Evolutionary conservation across 306 rosid genomes (phyloP).

Genomic region (Canavalia ensiformis): DNA sequence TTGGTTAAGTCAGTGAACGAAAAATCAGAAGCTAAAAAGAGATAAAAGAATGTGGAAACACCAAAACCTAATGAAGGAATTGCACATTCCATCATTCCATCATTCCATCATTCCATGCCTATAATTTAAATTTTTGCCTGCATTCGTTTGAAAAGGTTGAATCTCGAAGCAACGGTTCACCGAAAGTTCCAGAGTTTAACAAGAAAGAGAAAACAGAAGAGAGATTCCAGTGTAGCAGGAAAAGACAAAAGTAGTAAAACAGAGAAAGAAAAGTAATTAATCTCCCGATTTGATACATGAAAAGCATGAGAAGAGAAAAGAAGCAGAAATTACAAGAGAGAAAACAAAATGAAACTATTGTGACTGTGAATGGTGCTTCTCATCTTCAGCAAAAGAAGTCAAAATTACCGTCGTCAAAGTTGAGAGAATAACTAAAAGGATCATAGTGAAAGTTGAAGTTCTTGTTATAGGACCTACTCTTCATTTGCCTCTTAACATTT

Average conservation of each 20-base stretch:
- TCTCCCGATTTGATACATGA: background rate
- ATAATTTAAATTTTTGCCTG: no score
- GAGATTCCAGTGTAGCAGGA: background rate
- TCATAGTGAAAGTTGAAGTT: conserved; percentile 60
- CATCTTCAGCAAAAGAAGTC: conserved; percentile 54
- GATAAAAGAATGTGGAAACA: no score
- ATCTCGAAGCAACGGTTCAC: no score
- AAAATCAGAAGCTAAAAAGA: no score
- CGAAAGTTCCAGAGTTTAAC: background rate
- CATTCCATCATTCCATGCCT: no score
- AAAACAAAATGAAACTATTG: background rate
- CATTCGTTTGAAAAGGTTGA: no score
- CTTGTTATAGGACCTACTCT: conserved; percentile 10
- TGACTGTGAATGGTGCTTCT: background rate
- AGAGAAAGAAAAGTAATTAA: background rate
- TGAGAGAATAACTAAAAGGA: conserved; percentile 72
- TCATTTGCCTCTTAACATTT: conserved; percentile 54
- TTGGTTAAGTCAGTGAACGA: no score
- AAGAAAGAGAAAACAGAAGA: background rate
- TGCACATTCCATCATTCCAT: no score
- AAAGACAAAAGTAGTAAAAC: background rate
- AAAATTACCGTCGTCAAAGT: conserved; percentile 70
- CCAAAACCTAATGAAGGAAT: no score
- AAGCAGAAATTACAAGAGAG: background rate
- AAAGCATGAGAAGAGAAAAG: background rate